Evolutionary conservation across 176 grass and related monocot genomes (phyloP).

Genomic region (Avena insularis): DNA sequence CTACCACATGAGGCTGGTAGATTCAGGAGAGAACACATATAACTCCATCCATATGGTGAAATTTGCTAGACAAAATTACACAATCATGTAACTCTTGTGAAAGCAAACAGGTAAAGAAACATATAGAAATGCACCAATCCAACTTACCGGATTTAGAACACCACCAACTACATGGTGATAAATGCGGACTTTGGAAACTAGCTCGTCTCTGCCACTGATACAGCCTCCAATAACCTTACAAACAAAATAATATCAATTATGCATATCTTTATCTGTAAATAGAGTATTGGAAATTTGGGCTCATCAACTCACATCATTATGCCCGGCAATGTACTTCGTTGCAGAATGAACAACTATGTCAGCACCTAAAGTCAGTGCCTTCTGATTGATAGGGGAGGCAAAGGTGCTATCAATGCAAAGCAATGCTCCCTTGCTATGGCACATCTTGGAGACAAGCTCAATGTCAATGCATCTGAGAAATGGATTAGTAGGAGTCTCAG

Average conservation of each 20-base stretch:
- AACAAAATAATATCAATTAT: constrained; percentile 16
- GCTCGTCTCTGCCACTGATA: constrained; percentile 71
- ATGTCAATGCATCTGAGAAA: constrained; percentile 98
- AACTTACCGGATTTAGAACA: constrained; percentile 84
- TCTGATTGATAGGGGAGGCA: constrained; percentile 97
- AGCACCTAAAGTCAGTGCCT: constrained; percentile 93
- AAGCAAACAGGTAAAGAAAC: constrained; percentile 8
- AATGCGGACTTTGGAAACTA: constrained; percentile 73
- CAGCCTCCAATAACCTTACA: constrained; percentile 80
- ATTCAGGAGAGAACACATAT: background rate
- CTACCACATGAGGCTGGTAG: background rate
- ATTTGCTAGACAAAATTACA: background rate
- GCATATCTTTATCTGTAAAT: constrained; percentile 15
- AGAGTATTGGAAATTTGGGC: background rate
- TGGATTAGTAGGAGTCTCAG: constrained; percentile 98
- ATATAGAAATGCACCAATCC: constrained; percentile 8
- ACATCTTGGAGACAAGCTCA: constrained; percentile 86
- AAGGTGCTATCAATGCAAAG: constrained; percentile 99
- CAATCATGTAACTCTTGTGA: background rate
- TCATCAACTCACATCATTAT: constrained; percentile 86
- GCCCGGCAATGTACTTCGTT: constrained; percentile 96
- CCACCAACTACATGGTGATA: constrained; percentile 94
- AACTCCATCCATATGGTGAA: background rate
- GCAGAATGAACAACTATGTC: constrained; percentile 97
- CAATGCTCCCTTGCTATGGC: constrained; percentile 90